A percentile compares a stretch with the other conserved stretches of the same genome.
These are phyloP conservation scores for Syzygium grande DNA, from an alignment of 345 rosid genomes.

Conservation along the genomic window DNA sequence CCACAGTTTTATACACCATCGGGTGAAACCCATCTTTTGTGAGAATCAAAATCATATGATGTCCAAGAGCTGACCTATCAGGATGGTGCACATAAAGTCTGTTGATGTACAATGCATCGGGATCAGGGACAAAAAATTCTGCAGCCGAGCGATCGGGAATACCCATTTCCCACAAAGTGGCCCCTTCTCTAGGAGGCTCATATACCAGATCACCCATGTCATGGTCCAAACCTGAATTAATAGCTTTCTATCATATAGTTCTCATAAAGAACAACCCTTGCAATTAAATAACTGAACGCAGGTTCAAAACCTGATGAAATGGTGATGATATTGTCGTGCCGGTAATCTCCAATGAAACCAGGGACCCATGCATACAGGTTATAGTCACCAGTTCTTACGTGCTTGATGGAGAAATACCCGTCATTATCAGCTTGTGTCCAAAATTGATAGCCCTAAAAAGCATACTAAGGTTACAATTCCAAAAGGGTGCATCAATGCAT, in stretches of 20 bases:
- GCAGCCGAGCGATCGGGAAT: conserved; percentile 76
- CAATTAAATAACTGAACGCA: background rate
- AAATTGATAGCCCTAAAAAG: conserved; percentile 69
- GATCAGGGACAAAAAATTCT: conserved; percentile 76
- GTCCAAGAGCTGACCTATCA: conserved; percentile 40
- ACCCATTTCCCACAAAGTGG: conserved; percentile 93
- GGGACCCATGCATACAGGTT: conserved; percentile 85
- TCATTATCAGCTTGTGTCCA: conserved; percentile 59
- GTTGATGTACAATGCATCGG: conserved; percentile 58
- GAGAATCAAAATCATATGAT: background rate
- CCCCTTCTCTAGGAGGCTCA: conserved; percentile 80
- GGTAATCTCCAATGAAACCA: conserved; percentile 81
- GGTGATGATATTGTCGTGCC: conserved; percentile 25
- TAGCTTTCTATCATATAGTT: background rate
- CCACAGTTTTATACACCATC: background rate
- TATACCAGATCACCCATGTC: conserved; percentile 54
- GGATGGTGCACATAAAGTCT: conserved; percentile 63
- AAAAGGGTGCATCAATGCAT: background rate
- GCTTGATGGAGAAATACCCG: conserved; percentile 59
- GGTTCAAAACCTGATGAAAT: conserved; percentile 45
- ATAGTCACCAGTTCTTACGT: conserved; percentile 51
- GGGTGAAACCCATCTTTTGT: background rate
- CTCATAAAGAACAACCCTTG: background rate
- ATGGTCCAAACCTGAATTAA: conserved; percentile 36
- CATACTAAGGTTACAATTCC: background rate